Evolutionary conservation across 805 yeast species (phyloP).

Genomic region (Limtongia smithiae): DNA sequence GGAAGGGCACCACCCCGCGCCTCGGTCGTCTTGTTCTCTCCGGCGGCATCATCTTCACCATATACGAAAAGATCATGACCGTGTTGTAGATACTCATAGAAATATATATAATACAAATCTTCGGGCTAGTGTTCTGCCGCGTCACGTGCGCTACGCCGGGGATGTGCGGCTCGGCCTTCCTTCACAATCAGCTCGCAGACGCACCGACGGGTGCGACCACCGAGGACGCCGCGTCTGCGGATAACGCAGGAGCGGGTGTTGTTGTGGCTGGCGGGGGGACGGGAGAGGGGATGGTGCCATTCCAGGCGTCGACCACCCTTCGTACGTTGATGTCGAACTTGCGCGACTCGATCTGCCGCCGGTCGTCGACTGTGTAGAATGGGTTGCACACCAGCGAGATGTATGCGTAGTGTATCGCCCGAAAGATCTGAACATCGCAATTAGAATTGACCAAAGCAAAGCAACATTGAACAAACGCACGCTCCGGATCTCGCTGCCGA

Average conservation of each 20-base stretch:
- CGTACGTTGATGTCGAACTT: conserved; percentile 22
- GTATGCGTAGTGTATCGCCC: conserved; percentile 52
- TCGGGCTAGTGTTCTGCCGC: background rate
- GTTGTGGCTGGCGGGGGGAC: background rate
- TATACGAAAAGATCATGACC: conserved; percentile 81
- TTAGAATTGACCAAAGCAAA: background rate
- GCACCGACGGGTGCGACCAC: background rate
- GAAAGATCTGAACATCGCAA: conserved; percentile 37
- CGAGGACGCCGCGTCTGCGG: background rate
- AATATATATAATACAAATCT: background rate
- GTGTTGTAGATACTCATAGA: conserved; percentile 7
- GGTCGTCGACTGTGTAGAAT: conserved; percentile 44
- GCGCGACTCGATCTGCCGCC: conserved; percentile 20
- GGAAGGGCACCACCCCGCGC: conserved; percentile 99
- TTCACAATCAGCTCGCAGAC: background rate
- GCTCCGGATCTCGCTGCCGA: conserved; percentile 29
- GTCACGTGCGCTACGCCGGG: conserved; percentile 10
- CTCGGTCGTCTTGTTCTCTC: conserved; percentile 85
- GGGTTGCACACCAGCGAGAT: conserved; percentile 60
- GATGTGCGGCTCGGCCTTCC: conserved; percentile 9
- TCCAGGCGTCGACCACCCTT: conserved; percentile 28
- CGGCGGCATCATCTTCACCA: conserved; percentile 97
- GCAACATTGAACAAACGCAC: conserved; percentile 19
- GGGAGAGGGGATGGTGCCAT: conserved; percentile 14
- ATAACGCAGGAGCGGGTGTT: background rate